Evolutionary conservation across 257 asterid genomes (phyloP), one percentile per base, ranked within the genome.

Genomic region (Ajuga chamaepitys): DNA sequence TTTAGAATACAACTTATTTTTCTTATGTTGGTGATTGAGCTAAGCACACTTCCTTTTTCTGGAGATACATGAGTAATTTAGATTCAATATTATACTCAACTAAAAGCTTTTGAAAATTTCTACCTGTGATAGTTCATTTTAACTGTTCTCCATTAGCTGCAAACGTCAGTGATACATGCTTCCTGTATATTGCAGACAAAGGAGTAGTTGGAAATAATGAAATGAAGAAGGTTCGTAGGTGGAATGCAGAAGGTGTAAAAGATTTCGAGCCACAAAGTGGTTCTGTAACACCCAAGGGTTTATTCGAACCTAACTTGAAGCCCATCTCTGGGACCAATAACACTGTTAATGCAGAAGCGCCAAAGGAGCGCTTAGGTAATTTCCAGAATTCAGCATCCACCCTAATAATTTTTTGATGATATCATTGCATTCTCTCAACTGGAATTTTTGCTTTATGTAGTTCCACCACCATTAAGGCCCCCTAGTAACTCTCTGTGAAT

Each of bases 311-410:
- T 62, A 22, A 83, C 53, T 32, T 70, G 16, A 88, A 71, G 75
- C 76, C 85, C 75, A 37, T 74, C 55, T 65, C 88, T 44, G 85
- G 70, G 52, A 55, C 79, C 53, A 82, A 81, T 37, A 70, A 83
- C 21, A 14, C 73, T 12, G 73, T 37, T 46, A 58, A 71, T 51
- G 88, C 68, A 53, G 95, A 79, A 76, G 68, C 68, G 46, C 78
- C 95, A 55, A 83, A 85, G 74, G 96, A 86, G 83, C 95, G 95
- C 55, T 68, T 80, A 59, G 96, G 98, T 91, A 70, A 81, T 73
- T 71, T 66, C 28, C 59, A 28, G 47, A 17, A 24, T 58, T 58
- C n/a, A n/a, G n/a, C n/a, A n/a, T n/a, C 59, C 42, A 37, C 20
- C 8, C 2, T 28, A 46, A 32, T 74, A 11, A 21, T 35, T 68